These are phyloP conservation scores for Candida mesenterica DNA, from an alignment of 1,139 yeast genomes.

Conservation along the genomic window DNA sequence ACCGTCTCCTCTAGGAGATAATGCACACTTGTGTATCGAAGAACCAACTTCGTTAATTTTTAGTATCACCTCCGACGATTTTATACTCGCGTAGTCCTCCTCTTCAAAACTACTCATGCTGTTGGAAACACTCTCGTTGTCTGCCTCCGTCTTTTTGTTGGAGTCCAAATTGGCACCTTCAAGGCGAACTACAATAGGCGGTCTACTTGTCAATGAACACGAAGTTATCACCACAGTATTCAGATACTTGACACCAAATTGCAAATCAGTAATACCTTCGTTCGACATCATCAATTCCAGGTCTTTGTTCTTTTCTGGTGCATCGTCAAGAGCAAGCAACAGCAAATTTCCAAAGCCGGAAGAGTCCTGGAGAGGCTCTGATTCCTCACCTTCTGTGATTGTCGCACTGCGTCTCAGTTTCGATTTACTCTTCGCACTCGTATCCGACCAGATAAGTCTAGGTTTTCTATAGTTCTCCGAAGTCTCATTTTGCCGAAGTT, in stretches of 20 bases:
- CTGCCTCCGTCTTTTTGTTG: constrained; percentile 8
- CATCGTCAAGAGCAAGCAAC: constrained; percentile 13
- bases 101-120: constrained; percentile 18
- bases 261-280: constrained; percentile 87
- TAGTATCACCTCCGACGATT: constrained; percentile 33
- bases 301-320: constrained; percentile 24
- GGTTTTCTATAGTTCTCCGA: constrained; percentile 52
- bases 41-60: constrained; percentile 82
- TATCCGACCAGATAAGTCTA: constrained; percentile 51
- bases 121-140: constrained; percentile 15
- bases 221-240: constrained; percentile 39
- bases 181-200: constrained; percentile 36
- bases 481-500: constrained; percentile 45
- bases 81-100: constrained; percentile 21
- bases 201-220: constrained; percentile 36
- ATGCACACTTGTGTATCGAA: constrained; percentile 65
- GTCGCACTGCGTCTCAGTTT: constrained; percentile 11
- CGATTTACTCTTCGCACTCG: constrained; percentile 16
- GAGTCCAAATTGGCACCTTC: constrained; percentile 38
- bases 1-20: constrained; percentile 86
- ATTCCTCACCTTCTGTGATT: constrained; percentile 17
- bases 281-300: constrained; percentile 52
- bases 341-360: constrained; percentile 21
- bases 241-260: constrained; percentile 45
- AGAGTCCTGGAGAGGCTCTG: constrained; percentile 8